Evolutionary conservation across 352 stramenopile species (phyloP).

Genomic region (Phytophthora constricta): DNA sequence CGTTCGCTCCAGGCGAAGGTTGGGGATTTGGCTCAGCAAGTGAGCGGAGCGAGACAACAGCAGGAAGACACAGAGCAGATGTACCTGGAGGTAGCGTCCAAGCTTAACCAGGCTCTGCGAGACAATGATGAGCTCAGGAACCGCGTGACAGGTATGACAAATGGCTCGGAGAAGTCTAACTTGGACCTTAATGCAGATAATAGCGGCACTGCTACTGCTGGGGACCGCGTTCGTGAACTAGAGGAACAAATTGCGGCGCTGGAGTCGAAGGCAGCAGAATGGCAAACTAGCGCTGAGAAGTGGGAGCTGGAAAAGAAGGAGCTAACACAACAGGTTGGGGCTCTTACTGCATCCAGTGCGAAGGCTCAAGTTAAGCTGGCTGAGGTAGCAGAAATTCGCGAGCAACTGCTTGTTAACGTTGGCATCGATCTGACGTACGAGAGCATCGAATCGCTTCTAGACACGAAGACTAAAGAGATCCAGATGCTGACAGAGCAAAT

Average conservation of each 20-base stretch:
- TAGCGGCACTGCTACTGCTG: not conserved
- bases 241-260: slow-evolving; percentile 16
- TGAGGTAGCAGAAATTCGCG: slow-evolving; percentile 45
- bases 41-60: slow-evolving; percentile 51
- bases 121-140: slow-evolving; percentile 38
- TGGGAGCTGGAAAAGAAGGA: slow-evolving; percentile 31
- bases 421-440: slow-evolving; percentile 50
- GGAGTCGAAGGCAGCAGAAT: slow-evolving; percentile 9
- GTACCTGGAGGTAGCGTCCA: slow-evolving; percentile 65
- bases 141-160: not conserved
- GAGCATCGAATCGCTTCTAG: slow-evolving; percentile 52
- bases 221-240: slow-evolving; percentile 4
- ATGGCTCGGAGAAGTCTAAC: not conserved
- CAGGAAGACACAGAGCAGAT: slow-evolving; percentile 65
- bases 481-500: slow-evolving; percentile 45
- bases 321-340: slow-evolving; percentile 32
- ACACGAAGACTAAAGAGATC: slow-evolving; percentile 60
- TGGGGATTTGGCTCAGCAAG: slow-evolving; percentile 51
- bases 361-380: slow-evolving; percentile 36
- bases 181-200: not conserved
- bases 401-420: slow-evolving; percentile 47
- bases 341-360: slow-evolving; percentile 27
- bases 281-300: slow-evolving; percentile 12
- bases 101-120: slow-evolving; percentile 63
- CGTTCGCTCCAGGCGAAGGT: slow-evolving; percentile 42